Evolutionary conservation across 139 green algal species (phyloP), one percentile per base, ranked within the genome.

Genomic region (Chlamydomonas schloesseri): DNA sequence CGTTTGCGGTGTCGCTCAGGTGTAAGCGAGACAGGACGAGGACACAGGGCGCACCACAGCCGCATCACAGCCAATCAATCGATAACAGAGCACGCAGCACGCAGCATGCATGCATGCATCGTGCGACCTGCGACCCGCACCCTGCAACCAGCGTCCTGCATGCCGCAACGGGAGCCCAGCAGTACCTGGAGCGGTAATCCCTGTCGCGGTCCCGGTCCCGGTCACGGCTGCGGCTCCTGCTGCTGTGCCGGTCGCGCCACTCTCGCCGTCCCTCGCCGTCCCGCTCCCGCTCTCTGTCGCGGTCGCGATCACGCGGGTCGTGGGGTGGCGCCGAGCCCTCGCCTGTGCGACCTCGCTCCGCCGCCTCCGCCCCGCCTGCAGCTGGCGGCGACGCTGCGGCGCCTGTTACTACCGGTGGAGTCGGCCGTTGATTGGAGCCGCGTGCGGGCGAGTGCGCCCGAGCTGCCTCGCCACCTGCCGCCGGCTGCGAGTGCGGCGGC

Each of bases 191-290:
- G 33, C 75, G 34, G 34, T 57, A 58, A 34, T 82, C 74, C 31
- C 74, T 55, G 4, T 83, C 76, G 5, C 74, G 74, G 3, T 83
- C 77, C 26, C 77, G 77, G 8, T 83, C 75, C 58, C 75, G 75
- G 9, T 71, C 62, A 29, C 64, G 77, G 62, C 62, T 73, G 62
- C 60, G 62, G 37, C 77, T 73, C 6, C 77, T 26, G 15, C 77
- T 73, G 37, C 62, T 31, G 6, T 37, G 60, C 11, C 77, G 60
- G 37, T 82, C 75, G 18, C 62, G 77, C 77, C 62, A 64, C 13
- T 83, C 77, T 0, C 77, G 77, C 10, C 36, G 4, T 37, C n/a
- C 47, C 29, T 36, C 29, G 31, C 73, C 18, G 62, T 74, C 69
- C 1, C 34, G 34, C 20, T 55, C 69, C 20, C 69, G 64, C 3